A percentile compares a stretch with the other conserved stretches of the same genome.
phyloP scores from a whole-genome alignment of 1,284 basidiomycete species.

The Uromyces viciae-fabae region DNA sequence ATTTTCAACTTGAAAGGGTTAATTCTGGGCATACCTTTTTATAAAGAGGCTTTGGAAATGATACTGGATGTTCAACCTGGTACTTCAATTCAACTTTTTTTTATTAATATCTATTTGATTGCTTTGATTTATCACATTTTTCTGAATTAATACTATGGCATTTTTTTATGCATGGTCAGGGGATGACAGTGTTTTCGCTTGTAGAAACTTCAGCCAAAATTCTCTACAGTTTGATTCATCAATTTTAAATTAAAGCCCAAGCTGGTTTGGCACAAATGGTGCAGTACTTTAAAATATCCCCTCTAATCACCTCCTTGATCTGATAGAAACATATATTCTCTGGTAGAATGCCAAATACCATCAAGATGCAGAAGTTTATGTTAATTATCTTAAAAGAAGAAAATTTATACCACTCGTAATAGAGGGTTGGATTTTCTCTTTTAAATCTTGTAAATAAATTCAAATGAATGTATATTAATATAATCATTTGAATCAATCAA shows the following conservation, averaged over 20 bases:
- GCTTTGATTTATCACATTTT: background rate
- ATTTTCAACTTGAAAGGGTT: slow-evolving; percentile 98
- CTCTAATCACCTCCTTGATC: background rate
- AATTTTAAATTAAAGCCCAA: slow-evolving; percentile 91
- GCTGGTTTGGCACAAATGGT: slow-evolving; percentile 94
- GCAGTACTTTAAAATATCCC: slow-evolving; percentile 51
- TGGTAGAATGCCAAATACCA: slow-evolving; percentile 86
- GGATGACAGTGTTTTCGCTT: slow-evolving; percentile 93
- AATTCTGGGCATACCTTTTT: slow-evolving; percentile 90
- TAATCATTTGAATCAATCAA: too few relatives aligned
- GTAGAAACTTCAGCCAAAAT: slow-evolving; percentile 97
- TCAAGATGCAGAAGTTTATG: too few relatives aligned
- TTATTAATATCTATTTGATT: background rate
- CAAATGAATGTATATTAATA: too few relatives aligned
- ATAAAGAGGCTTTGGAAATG: slow-evolving; percentile 99
- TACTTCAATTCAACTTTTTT: background rate
- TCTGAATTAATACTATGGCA: background rate
- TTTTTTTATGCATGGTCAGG: slow-evolving; percentile 57
- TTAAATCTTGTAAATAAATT: too few relatives aligned
- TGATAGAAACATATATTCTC: background rate
- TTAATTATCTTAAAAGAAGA: too few relatives aligned
- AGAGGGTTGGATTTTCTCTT: too few relatives aligned
- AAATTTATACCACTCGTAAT: too few relatives aligned
- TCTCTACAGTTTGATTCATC: slow-evolving; percentile 94
- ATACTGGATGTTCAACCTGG: slow-evolving; percentile 99